Base-by-base conservation (phyloP, 495 filamentous ascomycete species). In the Penicillium lividum region DNA sequence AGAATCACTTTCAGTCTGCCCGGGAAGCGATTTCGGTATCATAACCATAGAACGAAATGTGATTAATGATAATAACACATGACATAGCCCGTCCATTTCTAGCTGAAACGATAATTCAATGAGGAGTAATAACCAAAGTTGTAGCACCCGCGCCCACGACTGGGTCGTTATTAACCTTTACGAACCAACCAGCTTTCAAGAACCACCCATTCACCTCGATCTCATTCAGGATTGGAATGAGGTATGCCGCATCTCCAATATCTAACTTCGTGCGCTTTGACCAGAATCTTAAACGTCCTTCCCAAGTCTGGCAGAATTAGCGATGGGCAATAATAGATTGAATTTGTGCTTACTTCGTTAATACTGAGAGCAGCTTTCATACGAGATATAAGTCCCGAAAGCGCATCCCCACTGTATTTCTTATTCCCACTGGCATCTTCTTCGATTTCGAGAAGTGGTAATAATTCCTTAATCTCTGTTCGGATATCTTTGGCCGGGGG, bases 251-350 rank as follows among this genome's bases (percentile, higher is more conserved):
- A 7, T 42, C 42, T 43, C n/a, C 6, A 53, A 18, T 5, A 43
- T 53, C 36, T 13, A 53, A 15, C 42, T 43, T 53, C 25, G 51
- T 53, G 29, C 7, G 13, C 15, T 9, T 29, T 18, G 31, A 27
- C 51, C 51, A 53, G 28, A 42, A 53, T 34, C 51, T 40, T 16
- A 53, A 53, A 22, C 51, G 51, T 43, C 51, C 51, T 43, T 53
- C 51, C 51, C 51, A 53, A 4, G 13, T 42, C 51, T 53, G 42
- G 13, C n/a, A 7, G 16, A 27, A 43, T 53, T 42, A 53, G 36
- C 42, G 33, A 11, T 29, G 9, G 16, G 36, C n/a, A n/a, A n/a
- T n/a, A 40, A 4, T 27, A 28, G 16, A 53, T n/a, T 9, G 5
- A 7, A 22, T 42, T 53, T 7, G 25, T 53, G 22, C 51, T 34